Evolutionary conservation across 1,284 basidiomycete genomes (phyloP), one percentile per base, ranked within the genome.

Genomic region (Retiboletus flavoniger): DNA sequence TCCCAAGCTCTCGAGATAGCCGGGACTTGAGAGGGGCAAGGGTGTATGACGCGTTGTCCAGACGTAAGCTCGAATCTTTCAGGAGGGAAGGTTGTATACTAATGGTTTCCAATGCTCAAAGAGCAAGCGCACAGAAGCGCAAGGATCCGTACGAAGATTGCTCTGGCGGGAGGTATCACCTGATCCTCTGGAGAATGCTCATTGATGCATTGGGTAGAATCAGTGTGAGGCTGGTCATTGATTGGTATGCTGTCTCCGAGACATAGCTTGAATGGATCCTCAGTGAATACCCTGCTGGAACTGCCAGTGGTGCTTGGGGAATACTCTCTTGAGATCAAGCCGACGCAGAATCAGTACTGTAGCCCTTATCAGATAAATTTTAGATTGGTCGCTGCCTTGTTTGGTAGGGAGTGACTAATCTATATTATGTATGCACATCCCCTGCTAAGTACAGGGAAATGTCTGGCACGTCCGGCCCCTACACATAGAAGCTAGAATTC

Each of bases 71-170:
- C 40, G 16, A 46, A 8, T 31, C 46, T 36, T 31, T 35, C 21
- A 34, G 17, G 24, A 56, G 35, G 31, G 31, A 29, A 50, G 40
- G 29, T 28, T 34, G 72, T 82, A 56, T 63, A 89, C 87, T 89
- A 91, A 65, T 91, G 88, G 58, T 82, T 84, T 24, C 88, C 89
- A 40, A 91, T 74, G 59, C 86, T 88, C 61, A 91, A 69, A 41
- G 82, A 84, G 64, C 89, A 91, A 24, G 87, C 87, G 58, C 87
- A 89, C 2, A 89, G 65, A 7, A 91, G 74, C 8, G 89, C 89
- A 24, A 89, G 62, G 2, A 72, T 65, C 41, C 86, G 76, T 24
- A 88, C 73, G 57, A 82, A 68, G 47, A 76, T 75, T 3, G 78
- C 77, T 57, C 77, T 61, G 17, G 59, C 26, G 14, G 69, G 61